phyloP scores from a whole-genome alignment of 2,329 filamentous ascomycete species.

The Rutstroemia sp. region DNA sequence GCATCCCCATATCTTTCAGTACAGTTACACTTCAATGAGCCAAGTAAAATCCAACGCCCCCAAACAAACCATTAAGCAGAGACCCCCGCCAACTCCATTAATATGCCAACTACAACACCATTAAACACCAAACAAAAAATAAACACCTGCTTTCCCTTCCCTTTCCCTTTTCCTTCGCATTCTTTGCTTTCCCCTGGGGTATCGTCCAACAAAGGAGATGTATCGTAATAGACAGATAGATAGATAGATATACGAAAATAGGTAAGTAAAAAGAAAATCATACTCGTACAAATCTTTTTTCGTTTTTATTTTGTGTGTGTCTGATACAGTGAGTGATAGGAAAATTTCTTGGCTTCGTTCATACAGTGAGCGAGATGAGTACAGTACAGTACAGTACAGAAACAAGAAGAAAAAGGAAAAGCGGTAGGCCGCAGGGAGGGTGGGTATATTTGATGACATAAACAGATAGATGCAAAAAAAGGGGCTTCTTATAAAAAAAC shows the following conservation, averaged over 20 bases:
- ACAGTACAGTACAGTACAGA: background rate
- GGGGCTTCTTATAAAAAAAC: too few relatives aligned
- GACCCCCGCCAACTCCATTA: background rate
- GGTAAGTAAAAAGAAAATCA: background rate
- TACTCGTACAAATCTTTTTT: too few relatives aligned
- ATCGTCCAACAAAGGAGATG: constrained; percentile 4
- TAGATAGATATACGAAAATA: background rate
- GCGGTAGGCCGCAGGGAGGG: background rate
- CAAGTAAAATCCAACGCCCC: background rate
- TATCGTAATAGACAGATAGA: background rate
- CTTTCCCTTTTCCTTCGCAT: background rate
- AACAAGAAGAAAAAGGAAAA: background rate
- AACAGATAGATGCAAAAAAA: background rate
- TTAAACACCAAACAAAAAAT: background rate
- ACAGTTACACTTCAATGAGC: too few relatives aligned
- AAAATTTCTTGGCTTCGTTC: too few relatives aligned
- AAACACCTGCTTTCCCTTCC: background rate
- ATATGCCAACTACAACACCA: background rate
- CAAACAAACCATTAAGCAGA: background rate
- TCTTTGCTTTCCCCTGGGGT: background rate
- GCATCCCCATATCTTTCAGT: background rate
- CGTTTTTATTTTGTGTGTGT: too few relatives aligned
- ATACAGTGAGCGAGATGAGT: background rate
- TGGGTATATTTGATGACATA: background rate
- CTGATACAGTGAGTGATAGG: too few relatives aligned